Percentiles rank a stretch among this genome's conserved stretches.
Evolutionary conservation across 2,329 filamentous ascomycete genomes (phyloP).

Genomic region (Aspergillus tamarii): DNA sequence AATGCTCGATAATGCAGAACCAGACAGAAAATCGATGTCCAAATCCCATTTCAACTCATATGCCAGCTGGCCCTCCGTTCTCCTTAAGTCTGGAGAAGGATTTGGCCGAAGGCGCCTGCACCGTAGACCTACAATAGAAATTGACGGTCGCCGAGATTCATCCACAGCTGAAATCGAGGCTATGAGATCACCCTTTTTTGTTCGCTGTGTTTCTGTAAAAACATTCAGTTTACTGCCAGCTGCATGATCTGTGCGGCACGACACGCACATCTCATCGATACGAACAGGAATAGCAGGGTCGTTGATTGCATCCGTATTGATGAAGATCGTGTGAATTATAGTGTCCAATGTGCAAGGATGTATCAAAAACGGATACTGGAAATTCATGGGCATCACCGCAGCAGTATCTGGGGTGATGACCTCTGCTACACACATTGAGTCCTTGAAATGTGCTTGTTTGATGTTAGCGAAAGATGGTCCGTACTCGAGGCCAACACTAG

Average conservation of each 20-base stretch:
- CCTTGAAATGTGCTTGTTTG: slow-evolving; percentile 16
- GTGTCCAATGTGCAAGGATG: slow-evolving; percentile 38
- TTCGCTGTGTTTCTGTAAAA: slow-evolving; percentile 13
- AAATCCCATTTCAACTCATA: slow-evolving; percentile 26
- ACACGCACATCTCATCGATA: slow-evolving; percentile 25
- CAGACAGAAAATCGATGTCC: slow-evolving; percentile 21
- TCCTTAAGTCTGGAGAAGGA: background rate
- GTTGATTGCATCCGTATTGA: slow-evolving; percentile 13
- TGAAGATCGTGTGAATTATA: slow-evolving; percentile 34
- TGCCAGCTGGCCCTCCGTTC: slow-evolving; percentile 7
- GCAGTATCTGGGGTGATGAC: slow-evolving; percentile 31
- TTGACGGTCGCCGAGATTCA: background rate
- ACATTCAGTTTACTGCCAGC: slow-evolving; percentile 18
- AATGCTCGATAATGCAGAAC: background rate
- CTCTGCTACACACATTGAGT: slow-evolving; percentile 21
- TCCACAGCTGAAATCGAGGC: slow-evolving; percentile 21
- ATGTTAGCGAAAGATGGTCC: slow-evolving; percentile 33
- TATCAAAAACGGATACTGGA: slow-evolving; percentile 30
- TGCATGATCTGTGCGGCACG: slow-evolving; percentile 4
- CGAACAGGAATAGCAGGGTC: slow-evolving; percentile 26
- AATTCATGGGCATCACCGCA: slow-evolving; percentile 31
- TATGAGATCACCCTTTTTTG: slow-evolving; percentile 3
- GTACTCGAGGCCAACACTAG: slow-evolving; percentile 30
- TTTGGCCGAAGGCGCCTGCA: slow-evolving; percentile 6
- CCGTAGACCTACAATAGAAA: slow-evolving; percentile 21